Evolutionary conservation across 371 early-diverging fungal genomes (phyloP).

Genomic region (Conidiobolus incongruus): DNA sequence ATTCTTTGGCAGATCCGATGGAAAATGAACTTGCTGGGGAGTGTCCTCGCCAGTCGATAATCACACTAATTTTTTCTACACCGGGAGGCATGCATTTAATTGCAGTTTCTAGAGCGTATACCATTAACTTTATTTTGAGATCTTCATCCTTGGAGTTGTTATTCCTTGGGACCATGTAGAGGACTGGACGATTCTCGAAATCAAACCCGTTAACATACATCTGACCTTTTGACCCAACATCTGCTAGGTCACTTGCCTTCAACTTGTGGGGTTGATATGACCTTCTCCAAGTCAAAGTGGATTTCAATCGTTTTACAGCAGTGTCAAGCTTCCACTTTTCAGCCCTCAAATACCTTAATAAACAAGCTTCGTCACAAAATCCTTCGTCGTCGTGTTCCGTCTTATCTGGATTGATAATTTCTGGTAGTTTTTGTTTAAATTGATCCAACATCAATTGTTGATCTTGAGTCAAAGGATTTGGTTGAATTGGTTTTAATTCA

Average conservation of each 20-base stretch:
- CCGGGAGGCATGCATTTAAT: conserved; percentile 50
- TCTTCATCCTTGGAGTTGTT: conserved; percentile 61
- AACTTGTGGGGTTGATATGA: conserved; percentile 45
- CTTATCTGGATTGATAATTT: too few species aligned
- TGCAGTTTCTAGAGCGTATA: conserved; percentile 54
- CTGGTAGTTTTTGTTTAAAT: too few species aligned
- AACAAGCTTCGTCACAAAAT: conserved; percentile 19
- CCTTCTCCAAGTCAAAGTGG: conserved; percentile 52
- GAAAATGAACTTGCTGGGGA: conserved; percentile 43
- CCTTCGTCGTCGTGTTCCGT: too few species aligned
- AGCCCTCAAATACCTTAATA: conserved; percentile 53
- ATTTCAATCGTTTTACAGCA: conserved; percentile 32
- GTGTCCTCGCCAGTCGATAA: conserved; percentile 60
- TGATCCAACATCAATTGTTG: too few species aligned
- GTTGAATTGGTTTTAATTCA: too few species aligned
- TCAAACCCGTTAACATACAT: conserved; percentile 56
- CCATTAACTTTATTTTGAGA: conserved; percentile 49
- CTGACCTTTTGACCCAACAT: conserved; percentile 61
- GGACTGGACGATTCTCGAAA: conserved; percentile 30
- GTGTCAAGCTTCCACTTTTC: conserved; percentile 40
- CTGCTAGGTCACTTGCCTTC: conserved; percentile 38
- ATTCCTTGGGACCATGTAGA: conserved; percentile 43
- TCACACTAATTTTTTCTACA: conserved; percentile 39
- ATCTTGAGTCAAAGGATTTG: too few species aligned
- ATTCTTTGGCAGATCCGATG: conserved; percentile 41